Conservation (phyloP, 805 yeast species). For the Candida suzukii region DNA sequence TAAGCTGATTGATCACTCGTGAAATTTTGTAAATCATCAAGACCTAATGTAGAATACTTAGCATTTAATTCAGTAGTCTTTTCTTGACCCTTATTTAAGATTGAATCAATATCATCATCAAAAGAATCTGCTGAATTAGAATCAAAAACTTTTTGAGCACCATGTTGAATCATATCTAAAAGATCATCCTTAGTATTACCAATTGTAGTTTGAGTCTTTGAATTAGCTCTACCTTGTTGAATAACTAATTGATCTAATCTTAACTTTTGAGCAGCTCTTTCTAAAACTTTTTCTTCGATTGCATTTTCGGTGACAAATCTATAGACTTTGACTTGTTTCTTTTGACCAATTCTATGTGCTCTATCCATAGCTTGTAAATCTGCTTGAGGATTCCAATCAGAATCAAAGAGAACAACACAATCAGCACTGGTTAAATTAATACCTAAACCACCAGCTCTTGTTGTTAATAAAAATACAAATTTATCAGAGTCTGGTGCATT, state of each 20-base stretch:
- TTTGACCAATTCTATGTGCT: constrained; percentile 96
- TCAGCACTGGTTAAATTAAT: constrained; percentile 91
- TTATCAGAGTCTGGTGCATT: constrained; percentile 77
- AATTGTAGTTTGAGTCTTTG: constrained; percentile 30
- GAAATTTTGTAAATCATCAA: constrained; percentile 90
- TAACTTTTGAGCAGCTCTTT: constrained; percentile 90
- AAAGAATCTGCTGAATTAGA: constrained; percentile 14
- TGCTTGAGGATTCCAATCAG: constrained; percentile 98
- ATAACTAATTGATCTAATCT: constrained; percentile 91
- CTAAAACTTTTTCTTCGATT: constrained; percentile 92
- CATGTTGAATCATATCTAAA: constrained; percentile 93
- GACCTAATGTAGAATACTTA: constrained; percentile 77
- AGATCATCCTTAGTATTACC: constrained; percentile 77
- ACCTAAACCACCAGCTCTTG: constrained; percentile 97
- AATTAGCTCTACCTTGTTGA: constrained; percentile 74
- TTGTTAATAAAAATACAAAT: constrained; percentile 78
- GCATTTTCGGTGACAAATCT: constrained; percentile 94
- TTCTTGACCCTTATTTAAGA: constrained; percentile 72
- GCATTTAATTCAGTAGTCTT: constrained; percentile 75
- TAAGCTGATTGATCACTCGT: constrained; percentile 80
- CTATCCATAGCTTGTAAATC: constrained; percentile 98
- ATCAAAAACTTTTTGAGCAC: constrained; percentile 86
- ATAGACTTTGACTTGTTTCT: constrained; percentile 88
- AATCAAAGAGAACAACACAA: constrained; percentile 79
- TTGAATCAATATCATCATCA: constrained; percentile 78